Evolutionary conservation across 129 eudicot species (phyloP).

Genomic region (Artemisia argyi): DNA sequence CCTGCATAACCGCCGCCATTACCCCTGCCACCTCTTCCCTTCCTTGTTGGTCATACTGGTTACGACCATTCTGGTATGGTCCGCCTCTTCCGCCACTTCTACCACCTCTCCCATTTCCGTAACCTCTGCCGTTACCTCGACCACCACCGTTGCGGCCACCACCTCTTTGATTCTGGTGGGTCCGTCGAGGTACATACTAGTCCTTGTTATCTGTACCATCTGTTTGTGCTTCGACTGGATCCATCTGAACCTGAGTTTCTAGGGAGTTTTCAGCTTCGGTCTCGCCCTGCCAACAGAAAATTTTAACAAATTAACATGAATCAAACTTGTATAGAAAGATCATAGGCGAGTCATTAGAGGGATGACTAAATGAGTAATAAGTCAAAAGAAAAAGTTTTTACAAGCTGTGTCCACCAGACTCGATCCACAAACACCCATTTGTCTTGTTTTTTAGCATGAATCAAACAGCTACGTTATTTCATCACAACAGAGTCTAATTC

Average conservation of each 20-base stretch:
- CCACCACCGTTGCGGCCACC: constrained; percentile 51
- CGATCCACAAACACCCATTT: too few relatives aligned
- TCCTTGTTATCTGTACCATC: constrained; percentile 52
- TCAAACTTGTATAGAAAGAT: too few relatives aligned
- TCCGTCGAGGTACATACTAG: constrained; percentile 48
- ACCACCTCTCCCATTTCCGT: constrained; percentile 74
- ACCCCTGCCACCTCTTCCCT: constrained; percentile 62
- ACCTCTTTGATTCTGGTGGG: constrained; percentile 59
- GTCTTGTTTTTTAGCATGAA: too few relatives aligned
- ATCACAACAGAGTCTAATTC: too few relatives aligned
- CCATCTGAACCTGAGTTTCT: constrained; percentile 38
- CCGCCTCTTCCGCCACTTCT: constrained; percentile 58
- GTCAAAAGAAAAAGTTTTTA: too few relatives aligned
- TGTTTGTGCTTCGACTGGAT: constrained; percentile 24
- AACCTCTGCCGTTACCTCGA: constrained; percentile 66
- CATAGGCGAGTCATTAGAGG: too few relatives aligned
- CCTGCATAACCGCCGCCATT: constrained; percentile 33
- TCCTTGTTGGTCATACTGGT: constrained; percentile 69
- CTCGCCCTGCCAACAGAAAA: constrained; percentile 37
- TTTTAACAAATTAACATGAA: too few relatives aligned
- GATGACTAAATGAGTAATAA: too few relatives aligned
- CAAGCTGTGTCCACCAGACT: too few relatives aligned
- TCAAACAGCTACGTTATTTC: too few relatives aligned
- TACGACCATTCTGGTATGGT: constrained; percentile 75
- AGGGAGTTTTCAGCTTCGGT: constrained; percentile 41